A percentile compares a stretch with the other conserved stretches of the same genome.
phyloP scores from a whole-genome alignment of 2,329 filamentous ascomycete species.

The Septoria petroselini region DNA sequence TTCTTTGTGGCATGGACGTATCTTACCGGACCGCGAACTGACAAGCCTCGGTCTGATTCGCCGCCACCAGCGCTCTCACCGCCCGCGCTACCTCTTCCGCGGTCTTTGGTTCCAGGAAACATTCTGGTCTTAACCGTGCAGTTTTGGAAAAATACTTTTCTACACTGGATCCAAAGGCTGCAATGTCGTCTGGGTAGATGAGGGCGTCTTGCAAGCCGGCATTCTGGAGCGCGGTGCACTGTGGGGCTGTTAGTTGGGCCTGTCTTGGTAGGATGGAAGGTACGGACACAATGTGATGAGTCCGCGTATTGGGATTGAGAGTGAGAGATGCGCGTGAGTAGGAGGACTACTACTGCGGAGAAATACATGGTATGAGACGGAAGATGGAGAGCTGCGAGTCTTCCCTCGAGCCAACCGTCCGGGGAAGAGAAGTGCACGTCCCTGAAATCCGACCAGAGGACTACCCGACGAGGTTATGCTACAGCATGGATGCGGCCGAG shows the following conservation, averaged over 20 bases:
- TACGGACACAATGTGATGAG: not conserved
- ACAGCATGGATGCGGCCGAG: too few species aligned
- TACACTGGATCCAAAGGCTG: slow-evolving; percentile 10
- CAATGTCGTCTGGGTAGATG: slow-evolving; percentile 1
- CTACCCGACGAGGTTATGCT: too few species aligned
- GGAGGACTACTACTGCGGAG: too few species aligned
- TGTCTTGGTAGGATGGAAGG: too few species aligned
- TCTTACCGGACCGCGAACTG: slow-evolving; percentile 24
- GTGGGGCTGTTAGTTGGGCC: not conserved
- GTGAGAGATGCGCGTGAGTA: too few species aligned
- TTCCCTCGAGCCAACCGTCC: too few species aligned
- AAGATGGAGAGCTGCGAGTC: too few species aligned
- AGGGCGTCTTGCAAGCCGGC: slow-evolving; percentile 5
- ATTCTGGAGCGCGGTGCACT: slow-evolving; percentile 12
- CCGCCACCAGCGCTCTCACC: slow-evolving; percentile 16
- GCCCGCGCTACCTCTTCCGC: slow-evolving; percentile 13
- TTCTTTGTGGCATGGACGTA: too few species aligned
- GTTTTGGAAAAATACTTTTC: slow-evolving; percentile 20
- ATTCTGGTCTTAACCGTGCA: slow-evolving; percentile 15
- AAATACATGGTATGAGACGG: too few species aligned
- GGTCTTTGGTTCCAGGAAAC: slow-evolving; percentile 16
- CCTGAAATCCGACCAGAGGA: too few species aligned
- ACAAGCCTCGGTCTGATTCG: slow-evolving; percentile 21
- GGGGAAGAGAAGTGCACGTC: too few species aligned
- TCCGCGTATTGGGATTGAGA: not conserved